These are phyloP conservation scores for Lentinus tigrinus DNA, from an alignment of 768 basidiomycete genomes.

Conservation along the genomic window DNA sequence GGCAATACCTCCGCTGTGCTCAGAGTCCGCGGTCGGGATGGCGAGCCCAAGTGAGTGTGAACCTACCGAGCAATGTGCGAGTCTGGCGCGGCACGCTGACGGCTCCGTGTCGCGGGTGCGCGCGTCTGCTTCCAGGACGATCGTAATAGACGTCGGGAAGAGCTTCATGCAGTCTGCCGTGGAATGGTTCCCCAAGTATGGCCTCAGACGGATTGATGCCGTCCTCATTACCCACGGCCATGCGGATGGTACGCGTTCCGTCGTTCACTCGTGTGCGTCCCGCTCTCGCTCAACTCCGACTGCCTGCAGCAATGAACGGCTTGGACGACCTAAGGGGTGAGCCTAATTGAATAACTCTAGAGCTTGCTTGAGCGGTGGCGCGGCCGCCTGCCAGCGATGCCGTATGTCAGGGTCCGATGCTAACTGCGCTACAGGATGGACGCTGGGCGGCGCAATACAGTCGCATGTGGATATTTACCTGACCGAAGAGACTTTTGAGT, in stretches of 20 bases:
- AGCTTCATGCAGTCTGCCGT: slow-evolving; percentile 63
- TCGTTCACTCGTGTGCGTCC: background rate
- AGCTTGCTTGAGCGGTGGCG: background rate
- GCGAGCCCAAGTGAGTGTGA: slow-evolving; percentile 48
- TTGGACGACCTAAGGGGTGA: slow-evolving; percentile 84
- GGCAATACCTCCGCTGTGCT: slow-evolving; percentile 79
- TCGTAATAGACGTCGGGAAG: slow-evolving; percentile 85
- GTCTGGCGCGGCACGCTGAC: background rate
- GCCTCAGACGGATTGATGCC: slow-evolving; percentile 67
- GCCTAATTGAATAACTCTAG: slow-evolving; percentile 13
- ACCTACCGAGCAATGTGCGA: slow-evolving; percentile 10
- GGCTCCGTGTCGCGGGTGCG: background rate
- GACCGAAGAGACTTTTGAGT: slow-evolving; percentile 60
- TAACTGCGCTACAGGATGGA: slow-evolving; percentile 59
- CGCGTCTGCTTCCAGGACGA: slow-evolving; percentile 46
- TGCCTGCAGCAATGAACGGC: slow-evolving; percentile 74
- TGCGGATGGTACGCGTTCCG: slow-evolving; percentile 58
- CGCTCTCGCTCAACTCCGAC: background rate
- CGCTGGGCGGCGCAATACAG: slow-evolving; percentile 63
- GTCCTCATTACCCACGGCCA: slow-evolving; percentile 88
- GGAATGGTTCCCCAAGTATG: slow-evolving; percentile 69
- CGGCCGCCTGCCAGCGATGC: background rate
- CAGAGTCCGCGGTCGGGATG: slow-evolving; percentile 42
- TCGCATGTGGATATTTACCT: slow-evolving; percentile 72
- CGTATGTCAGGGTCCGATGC: background rate